phyloP scores from a whole-genome alignment of 2,329 filamentous ascomycete genomes.

The Sarocladium kiliense region DNA sequence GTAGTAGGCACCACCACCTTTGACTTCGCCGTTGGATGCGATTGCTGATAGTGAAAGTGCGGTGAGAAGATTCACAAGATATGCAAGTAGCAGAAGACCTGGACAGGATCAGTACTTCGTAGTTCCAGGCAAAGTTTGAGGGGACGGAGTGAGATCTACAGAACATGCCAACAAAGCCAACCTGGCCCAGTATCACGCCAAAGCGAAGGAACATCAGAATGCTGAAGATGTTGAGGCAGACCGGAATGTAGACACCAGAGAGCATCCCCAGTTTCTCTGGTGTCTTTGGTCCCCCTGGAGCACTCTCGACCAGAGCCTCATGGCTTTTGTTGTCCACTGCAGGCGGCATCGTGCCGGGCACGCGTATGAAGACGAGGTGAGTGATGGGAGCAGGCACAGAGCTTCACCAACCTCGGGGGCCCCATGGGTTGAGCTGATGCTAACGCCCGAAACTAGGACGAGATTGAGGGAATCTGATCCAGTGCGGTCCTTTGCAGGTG shows the following conservation, averaged over 20 bases:
- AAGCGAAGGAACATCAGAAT: constrained; percentile 92
- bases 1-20: constrained; percentile 84
- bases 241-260: constrained; percentile 79
- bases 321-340: too few species aligned
- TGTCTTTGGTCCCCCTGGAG: too few species aligned
- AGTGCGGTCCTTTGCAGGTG: too few species aligned
- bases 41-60: constrained; percentile 84
- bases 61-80: constrained; percentile 76
- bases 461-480: too few species aligned
- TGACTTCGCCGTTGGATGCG: constrained; percentile 83
- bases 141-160: constrained; percentile 42
- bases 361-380: not conserved
- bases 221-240: constrained; percentile 82
- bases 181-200: constrained; percentile 76
- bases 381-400: not conserved
- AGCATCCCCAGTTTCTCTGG: constrained; percentile 66
- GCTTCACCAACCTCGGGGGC: not conserved
- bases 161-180: constrained; percentile 74
- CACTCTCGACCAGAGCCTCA: not conserved
- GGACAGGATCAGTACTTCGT: constrained; percentile 1
- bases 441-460: too few species aligned
- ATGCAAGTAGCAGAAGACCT: constrained; percentile 72
- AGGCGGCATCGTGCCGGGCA: not conserved
- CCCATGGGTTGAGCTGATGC: too few species aligned
- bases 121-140: not conserved